Evolutionary conservation across 176 grass and related monocot genomes (phyloP), one percentile per base, ranked within the genome.

Genomic region (Hordeum marinum): DNA sequence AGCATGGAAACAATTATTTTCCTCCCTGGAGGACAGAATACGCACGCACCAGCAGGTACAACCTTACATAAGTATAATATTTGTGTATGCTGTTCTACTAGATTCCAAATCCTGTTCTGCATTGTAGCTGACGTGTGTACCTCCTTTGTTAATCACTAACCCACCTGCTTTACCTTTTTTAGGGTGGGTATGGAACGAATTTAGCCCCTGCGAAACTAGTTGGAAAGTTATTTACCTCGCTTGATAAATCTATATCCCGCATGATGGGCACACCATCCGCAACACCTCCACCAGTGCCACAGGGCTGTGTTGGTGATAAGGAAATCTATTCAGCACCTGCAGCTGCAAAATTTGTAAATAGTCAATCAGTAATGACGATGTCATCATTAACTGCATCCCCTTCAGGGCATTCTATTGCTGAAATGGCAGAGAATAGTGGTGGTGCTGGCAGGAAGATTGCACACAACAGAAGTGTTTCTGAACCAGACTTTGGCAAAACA

Each of bases 161-260:
- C 25, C 9, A 26, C 42, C 62, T 63, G 9, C 21, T 80, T 81
- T 54, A 32, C 15, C 80, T 69, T 1, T 78, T 17, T 35, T 70
- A 99, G 96, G 90, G 96, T 88, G 96, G 96, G 46, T 99, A 96
- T 84, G 90, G 85, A 48, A 90, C 96, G 63, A 99, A 90, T 78
- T 75, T 94, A 79, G 96, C 90, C 73, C 93, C 91, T 75, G 81
- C 78, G 21, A 99, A 99, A 83, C 78, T 99, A 37, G 93, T 99
- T 41, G 92, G 92, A 80, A 99, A 99, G 82, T 79, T 99, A 82
- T 92, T 99, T 36, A 99, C 81, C 63, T 87, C 91, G 1, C 85
- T 99, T 72, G 96, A 99, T 89, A 91, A 89, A 89, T 90, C 93
- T 35, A 87, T 99, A 82, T 91, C 92, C 34, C 93, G 93, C 62